phyloP scores from a whole-genome alignment of 108 stramenopile genomes.

The Aurantiochytrium sp. region DNA sequence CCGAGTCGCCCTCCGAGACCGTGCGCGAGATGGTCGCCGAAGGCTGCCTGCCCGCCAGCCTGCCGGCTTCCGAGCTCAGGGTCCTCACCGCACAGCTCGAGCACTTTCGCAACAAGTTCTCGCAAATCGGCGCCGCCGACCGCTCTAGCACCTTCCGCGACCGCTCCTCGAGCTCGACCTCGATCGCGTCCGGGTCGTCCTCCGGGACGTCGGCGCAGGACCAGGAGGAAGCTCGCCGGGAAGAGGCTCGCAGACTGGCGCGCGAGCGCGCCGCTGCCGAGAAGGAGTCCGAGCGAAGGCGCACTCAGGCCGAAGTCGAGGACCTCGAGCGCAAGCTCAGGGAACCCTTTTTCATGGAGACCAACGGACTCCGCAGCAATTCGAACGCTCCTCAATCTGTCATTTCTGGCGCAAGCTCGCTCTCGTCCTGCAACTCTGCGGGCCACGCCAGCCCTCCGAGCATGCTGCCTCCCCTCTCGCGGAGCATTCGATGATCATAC shows the following conservation, averaged over 20 bases:
- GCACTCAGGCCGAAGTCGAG: neutral
- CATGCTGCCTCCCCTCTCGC: no score
- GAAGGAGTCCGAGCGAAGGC: neutral
- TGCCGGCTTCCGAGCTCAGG: neutral
- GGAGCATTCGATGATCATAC: no score
- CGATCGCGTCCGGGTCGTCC: neutral
- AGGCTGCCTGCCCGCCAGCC: neutral
- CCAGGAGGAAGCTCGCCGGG: neutral
- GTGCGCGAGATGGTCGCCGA: neutral
- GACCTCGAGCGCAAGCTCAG: neutral
- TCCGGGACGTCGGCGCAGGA: neutral
- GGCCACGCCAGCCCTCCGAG: no score
- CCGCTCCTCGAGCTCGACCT: neutral
- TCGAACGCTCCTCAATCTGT: no score
- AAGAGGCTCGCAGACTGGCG: neutral
- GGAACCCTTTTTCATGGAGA: neutral
- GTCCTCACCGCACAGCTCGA: neutral
- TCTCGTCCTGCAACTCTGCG: no score
- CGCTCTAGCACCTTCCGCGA: neutral
- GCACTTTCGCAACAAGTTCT: constrained; percentile 5
- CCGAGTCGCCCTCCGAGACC: neutral
- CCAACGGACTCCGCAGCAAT: no score
- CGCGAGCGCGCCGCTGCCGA: neutral
- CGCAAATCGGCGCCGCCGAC: neutral
- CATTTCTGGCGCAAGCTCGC: no score